phyloP scores from a whole-genome alignment of 164 flowering plant species.

The Brasenia schreberi region DNA sequence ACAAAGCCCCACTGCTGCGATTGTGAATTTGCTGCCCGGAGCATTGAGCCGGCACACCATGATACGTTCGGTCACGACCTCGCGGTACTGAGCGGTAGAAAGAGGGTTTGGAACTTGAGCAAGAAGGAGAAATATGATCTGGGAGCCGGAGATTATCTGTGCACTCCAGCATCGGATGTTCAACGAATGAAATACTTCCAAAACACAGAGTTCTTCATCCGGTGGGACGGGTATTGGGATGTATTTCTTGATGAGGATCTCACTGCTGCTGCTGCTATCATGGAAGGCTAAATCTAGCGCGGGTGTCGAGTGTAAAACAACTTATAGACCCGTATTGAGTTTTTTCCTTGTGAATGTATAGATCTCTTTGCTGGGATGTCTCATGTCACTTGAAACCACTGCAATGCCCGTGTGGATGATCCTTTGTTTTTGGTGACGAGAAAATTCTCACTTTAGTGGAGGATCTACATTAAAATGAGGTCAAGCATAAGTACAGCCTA shows the following conservation, averaged over 20 bases:
- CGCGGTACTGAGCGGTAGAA: constrained; percentile 71
- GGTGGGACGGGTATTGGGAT: constrained; percentile 95
- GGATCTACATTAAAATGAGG: no score
- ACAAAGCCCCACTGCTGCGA: constrained; percentile 81
- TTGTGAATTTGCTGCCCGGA: constrained; percentile 75
- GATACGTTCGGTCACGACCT: constrained; percentile 88
- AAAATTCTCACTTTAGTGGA: no score
- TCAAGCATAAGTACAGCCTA: no score
- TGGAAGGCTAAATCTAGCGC: no score
- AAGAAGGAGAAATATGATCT: constrained; percentile 49
- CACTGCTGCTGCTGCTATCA: constrained; percentile 44
- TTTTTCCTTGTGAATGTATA: no score
- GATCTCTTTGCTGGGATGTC: no score
- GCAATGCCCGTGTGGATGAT: no score
- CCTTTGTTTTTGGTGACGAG: no score
- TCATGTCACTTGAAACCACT: no score
- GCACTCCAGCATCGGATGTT: constrained; percentile 78
- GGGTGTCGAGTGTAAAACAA: no score
- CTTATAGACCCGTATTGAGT: no score
- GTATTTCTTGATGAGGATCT: constrained; percentile 79
- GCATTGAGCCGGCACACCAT: constrained; percentile 93
- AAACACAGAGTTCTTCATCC: constrained; percentile 87
- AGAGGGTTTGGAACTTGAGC: constrained; percentile 81
- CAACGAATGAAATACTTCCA: constrained; percentile 76
- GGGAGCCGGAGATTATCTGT: constrained; percentile 63